Conservation (phyloP, 805 yeast species). For the Candida ortonii region DNA sequence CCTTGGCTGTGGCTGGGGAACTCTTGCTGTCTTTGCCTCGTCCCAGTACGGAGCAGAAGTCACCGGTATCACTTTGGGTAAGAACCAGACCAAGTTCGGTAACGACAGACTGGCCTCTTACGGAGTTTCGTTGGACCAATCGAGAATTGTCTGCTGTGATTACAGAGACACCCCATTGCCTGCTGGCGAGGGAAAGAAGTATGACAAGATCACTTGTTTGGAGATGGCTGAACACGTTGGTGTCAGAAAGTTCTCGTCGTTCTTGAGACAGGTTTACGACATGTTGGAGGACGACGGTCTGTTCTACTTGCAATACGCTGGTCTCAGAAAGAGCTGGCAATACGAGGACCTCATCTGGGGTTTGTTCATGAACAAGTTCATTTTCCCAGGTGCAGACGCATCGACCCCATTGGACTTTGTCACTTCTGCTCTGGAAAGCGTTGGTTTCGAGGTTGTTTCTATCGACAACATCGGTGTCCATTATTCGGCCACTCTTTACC, state of each 20-base stretch:
- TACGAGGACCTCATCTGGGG: constrained; percentile 95
- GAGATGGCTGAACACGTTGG: constrained; percentile 98
- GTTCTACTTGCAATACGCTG: constrained; percentile 85
- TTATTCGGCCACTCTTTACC: constrained; percentile 87
- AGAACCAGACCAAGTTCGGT: constrained; percentile 90
- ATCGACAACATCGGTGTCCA: constrained; percentile 90
- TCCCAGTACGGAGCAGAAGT: constrained; percentile 79
- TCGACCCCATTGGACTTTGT: constrained; percentile 90
- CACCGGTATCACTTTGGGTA: constrained; percentile 88
- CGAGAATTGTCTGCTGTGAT: constrained; percentile 76
- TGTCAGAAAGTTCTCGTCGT: constrained; percentile 72
- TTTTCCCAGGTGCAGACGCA: constrained; percentile 97
- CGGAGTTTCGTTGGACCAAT: constrained; percentile 67
- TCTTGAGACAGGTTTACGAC: constrained; percentile 76
- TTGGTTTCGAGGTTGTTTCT: constrained; percentile 81
- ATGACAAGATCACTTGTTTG: constrained; percentile 84
- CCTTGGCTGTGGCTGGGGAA: constrained; percentile 96
- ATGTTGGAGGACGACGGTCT: constrained; percentile 90
- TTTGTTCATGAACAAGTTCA: constrained; percentile 90
- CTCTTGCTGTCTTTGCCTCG: constrained; percentile 81
- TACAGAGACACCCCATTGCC: constrained; percentile 88
- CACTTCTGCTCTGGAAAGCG: constrained; percentile 68
- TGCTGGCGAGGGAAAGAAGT: constrained; percentile 45
- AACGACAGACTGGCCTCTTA: constrained; percentile 64
- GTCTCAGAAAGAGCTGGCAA: constrained; percentile 89